phyloP scores from a whole-genome alignment of 805 yeast genomes.

The Wickerhamomyces silvicola region DNA sequence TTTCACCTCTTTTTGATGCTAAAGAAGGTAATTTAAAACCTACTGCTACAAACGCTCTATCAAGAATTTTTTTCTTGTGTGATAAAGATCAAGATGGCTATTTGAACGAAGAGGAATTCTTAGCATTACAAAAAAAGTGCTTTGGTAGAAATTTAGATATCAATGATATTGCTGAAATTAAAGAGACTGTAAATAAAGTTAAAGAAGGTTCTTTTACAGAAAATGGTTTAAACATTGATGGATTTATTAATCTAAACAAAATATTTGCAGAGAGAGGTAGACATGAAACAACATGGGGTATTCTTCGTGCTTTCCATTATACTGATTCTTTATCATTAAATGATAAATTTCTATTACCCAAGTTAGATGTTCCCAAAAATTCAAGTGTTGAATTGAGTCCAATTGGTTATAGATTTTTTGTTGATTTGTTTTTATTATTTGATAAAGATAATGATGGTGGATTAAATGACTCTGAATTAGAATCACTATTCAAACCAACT shows the following conservation, averaged over 20 bases:
- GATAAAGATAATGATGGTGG: constrained; percentile 98
- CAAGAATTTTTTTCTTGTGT: constrained; percentile 74
- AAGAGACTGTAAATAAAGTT: constrained; percentile 26
- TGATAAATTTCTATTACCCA: constrained; percentile 75
- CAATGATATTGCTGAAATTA: constrained; percentile 41
- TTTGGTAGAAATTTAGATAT: constrained; percentile 54
- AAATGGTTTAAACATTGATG: constrained; percentile 62
- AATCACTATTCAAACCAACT: constrained; percentile 71
- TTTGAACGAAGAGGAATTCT: constrained; percentile 64
- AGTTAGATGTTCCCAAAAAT: constrained; percentile 61
- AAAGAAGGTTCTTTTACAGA: constrained; percentile 28
- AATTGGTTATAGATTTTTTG: constrained; percentile 83
- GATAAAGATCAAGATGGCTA: constrained; percentile 90
- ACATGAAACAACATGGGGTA: constrained; percentile 97
- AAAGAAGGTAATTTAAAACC: constrained; percentile 80
- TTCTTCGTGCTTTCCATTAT: constrained; percentile 78
- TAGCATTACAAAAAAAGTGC: constrained; percentile 64
- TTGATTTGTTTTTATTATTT: constrained; percentile 79
- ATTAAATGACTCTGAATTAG: constrained; percentile 64
- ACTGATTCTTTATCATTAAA: constrained; percentile 85
- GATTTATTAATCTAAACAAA: constrained; percentile 72
- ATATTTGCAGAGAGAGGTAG: constrained; percentile 86
- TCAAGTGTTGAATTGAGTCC: constrained; percentile 91
- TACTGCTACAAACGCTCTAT: constrained; percentile 65
- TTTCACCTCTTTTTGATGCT: constrained; percentile 90